A percentile compares a stretch with the other conserved stretches of the same genome.
Evolutionary conservation across 768 basidiomycete species (phyloP).

Genomic region (Russula sp.): DNA sequence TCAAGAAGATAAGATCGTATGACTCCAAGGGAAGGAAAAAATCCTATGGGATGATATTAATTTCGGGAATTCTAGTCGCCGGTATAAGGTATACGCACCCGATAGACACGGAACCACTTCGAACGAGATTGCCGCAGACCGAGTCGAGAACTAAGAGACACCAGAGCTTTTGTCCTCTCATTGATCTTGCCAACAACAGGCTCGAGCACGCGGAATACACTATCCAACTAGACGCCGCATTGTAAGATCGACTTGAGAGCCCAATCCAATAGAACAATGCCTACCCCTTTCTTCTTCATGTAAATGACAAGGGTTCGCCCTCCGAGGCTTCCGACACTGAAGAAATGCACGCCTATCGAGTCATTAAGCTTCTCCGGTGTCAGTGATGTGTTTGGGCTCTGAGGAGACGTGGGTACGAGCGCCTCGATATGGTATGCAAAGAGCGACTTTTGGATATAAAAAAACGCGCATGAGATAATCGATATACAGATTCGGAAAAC

Average conservation of each 20-base stretch:
- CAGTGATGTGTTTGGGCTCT: constrained; percentile 62
- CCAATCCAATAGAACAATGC: constrained; percentile 32
- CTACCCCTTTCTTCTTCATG: constrained; percentile 90
- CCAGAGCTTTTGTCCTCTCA: constrained; percentile 67
- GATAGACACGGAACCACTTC: constrained; percentile 92
- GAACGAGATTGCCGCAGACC: constrained; percentile 76
- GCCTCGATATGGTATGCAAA: constrained; percentile 97
- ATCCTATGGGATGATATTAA: constrained; percentile 46
- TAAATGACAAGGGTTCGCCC: constrained; percentile 89
- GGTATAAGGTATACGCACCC: constrained; percentile 41
- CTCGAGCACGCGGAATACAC: constrained; percentile 95
- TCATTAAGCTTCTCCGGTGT: constrained; percentile 90
- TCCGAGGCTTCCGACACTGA: constrained; percentile 87
- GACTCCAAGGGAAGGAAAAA: constrained; percentile 92
- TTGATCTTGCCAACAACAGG: constrained; percentile 87
- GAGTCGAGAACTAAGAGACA: constrained; percentile 67
- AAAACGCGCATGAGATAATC: not conserved
- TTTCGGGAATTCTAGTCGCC: not conserved
- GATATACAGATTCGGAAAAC: not conserved
- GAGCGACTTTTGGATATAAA: constrained; percentile 51
- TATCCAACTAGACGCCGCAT: constrained; percentile 55
- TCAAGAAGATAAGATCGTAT: constrained; percentile 87
- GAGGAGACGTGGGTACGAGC: constrained; percentile 81
- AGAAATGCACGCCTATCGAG: constrained; percentile 93
- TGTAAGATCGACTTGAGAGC: constrained; percentile 26